These are phyloP conservation scores for Ceratocystis lukuohia DNA, from an alignment of 2,329 filamentous ascomycete genomes.

Conservation along the genomic window DNA sequence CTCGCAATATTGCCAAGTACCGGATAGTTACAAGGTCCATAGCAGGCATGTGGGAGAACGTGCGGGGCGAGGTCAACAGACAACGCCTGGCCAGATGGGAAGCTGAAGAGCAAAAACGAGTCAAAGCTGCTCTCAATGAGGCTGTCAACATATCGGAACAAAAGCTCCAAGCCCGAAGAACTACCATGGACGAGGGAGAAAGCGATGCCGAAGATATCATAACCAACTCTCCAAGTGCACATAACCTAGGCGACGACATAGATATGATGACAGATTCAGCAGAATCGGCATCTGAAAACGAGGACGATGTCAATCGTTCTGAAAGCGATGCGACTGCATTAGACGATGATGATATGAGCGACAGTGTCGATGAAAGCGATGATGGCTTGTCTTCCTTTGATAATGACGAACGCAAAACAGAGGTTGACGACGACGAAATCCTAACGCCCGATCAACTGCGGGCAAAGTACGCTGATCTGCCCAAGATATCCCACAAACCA, in stretches of 20 bases:
- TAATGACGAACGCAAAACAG: constrained; percentile 45
- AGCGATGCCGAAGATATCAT: constrained; percentile 29
- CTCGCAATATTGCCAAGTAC: constrained; percentile 54
- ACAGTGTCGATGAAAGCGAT: constrained; percentile 29
- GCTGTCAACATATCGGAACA: constrained; percentile 59
- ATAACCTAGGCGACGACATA: constrained; percentile 29
- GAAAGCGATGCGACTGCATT: constrained; percentile 20
- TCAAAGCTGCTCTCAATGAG: constrained; percentile 57
- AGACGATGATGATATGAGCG: constrained; percentile 30
- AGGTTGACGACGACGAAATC: constrained; percentile 45
- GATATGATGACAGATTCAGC: constrained; percentile 27
- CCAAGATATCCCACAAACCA: constrained; percentile 28
- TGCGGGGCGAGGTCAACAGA: constrained; percentile 47
- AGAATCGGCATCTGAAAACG: constrained; percentile 25
- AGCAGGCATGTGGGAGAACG: constrained; percentile 50
- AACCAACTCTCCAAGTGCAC: neutral
- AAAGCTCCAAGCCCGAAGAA: constrained; percentile 46
- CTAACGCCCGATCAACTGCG: constrained; percentile 56
- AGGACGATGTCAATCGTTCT: constrained; percentile 13
- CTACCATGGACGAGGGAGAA: constrained; percentile 36
- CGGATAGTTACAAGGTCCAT: constrained; percentile 52
- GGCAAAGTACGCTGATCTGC: constrained; percentile 55
- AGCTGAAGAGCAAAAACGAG: constrained; percentile 48
- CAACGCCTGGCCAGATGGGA: constrained; percentile 49
- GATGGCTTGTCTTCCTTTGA: constrained; percentile 49